phyloP scores from a whole-genome alignment of 257 asterid genomes.

The Ocimum tenuiflorum region DNA sequence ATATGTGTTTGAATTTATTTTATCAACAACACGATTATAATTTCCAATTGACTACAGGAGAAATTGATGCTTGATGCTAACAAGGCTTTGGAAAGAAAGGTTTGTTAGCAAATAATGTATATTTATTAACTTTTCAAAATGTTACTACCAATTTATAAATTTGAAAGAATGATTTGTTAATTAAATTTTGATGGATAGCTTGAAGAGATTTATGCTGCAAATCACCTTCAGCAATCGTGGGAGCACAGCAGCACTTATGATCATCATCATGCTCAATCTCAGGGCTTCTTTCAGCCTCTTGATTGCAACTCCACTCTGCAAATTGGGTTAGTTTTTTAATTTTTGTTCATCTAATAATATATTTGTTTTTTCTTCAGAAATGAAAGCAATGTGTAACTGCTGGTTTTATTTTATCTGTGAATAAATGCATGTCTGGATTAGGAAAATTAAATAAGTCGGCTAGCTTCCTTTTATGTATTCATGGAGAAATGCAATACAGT shows the following conservation, averaged over 20 bases:
- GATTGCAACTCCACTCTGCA: constrained; percentile 79
- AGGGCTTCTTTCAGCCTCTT: constrained; percentile 71
- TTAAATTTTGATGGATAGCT: constrained; percentile 36
- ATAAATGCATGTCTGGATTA: not conserved
- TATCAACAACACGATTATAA: no score
- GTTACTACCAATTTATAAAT: no score
- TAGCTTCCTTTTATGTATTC: not conserved
- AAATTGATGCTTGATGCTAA: constrained; percentile 84
- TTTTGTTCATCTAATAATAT: not conserved
- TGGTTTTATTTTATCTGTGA: not conserved
- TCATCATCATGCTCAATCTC: constrained; percentile 67
- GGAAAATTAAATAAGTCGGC: not conserved
- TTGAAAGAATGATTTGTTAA: not conserved
- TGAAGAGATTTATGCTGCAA: constrained; percentile 69
- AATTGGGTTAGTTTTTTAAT: constrained; percentile 47
- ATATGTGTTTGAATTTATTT: no score
- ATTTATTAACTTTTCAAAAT: no score
- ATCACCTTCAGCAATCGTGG: constrained; percentile 69
- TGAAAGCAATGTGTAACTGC: not conserved
- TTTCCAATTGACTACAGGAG: constrained; percentile 18
- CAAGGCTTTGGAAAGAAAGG: constrained; percentile 78
- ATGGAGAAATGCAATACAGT: not conserved
- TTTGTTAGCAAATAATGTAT: constrained; percentile 12
- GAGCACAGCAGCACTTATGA: constrained; percentile 56
- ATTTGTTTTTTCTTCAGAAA: no score